A percentile compares a stretch with the other conserved stretches of the same genome.
These are phyloP conservation scores for Crithidia sp. DNA, from an alignment of 208 protist genomes.

Conservation along the genomic window DNA sequence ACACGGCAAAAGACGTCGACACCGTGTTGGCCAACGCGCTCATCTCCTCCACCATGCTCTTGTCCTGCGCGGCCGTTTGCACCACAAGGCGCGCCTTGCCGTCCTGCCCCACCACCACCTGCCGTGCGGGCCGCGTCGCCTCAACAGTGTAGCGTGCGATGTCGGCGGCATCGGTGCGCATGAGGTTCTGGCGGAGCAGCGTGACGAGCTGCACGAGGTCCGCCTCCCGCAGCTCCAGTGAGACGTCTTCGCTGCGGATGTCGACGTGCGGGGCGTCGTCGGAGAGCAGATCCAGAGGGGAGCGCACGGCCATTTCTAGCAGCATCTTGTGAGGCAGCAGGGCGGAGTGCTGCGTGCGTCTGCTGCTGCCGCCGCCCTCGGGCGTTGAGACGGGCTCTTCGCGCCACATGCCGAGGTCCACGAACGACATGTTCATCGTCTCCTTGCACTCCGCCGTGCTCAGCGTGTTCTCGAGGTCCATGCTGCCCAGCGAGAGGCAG, in stretches of 20 bases:
- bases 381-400: slow-evolving; percentile 2
- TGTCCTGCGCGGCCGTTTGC: not conserved
- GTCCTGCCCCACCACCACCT: slow-evolving; percentile 13
- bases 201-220: slow-evolving; percentile 67
- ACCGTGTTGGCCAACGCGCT: slow-evolving; percentile 5
- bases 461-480: slow-evolving; percentile 74
- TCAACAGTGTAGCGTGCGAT: slow-evolving; percentile 25
- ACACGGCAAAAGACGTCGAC: slow-evolving; percentile 16
- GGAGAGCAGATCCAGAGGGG: slow-evolving; percentile 56
- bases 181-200: slow-evolving; percentile 68
- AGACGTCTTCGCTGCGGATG: slow-evolving; percentile 56
- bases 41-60: not conserved
- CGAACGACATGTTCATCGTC: slow-evolving; percentile 70
- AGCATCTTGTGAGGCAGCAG: slow-evolving; percentile 55
- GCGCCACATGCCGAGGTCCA: slow-evolving; percentile 62
- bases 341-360: not conserved
- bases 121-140: slow-evolving; percentile 9
- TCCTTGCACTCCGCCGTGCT: slow-evolving; percentile 57
- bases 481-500: slow-evolving; percentile 53
- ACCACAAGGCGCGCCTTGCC: slow-evolving; percentile 1
- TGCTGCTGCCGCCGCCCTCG: not conserved
- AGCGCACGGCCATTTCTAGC: slow-evolving; percentile 65
- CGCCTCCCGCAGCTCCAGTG: slow-evolving; percentile 42
- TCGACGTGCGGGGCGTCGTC: slow-evolving; percentile 56
- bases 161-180: slow-evolving; percentile 34